phyloP scores from a whole-genome alignment of 2,329 filamentous ascomycete genomes.

The Diaporthe sp. region DNA sequence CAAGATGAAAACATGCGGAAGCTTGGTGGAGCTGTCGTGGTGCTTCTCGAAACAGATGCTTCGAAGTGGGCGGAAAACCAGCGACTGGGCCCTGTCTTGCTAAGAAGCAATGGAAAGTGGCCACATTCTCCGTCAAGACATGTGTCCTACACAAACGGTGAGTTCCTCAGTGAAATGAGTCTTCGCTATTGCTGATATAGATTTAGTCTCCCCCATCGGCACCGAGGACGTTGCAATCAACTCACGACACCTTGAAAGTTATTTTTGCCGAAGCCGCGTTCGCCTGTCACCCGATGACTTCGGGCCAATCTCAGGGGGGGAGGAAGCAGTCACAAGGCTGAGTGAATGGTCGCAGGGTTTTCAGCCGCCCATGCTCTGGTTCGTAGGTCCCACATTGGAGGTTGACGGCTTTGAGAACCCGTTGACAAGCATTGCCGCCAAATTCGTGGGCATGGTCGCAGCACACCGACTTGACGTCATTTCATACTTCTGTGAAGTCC shows the following conservation, averaged over 20 bases:
- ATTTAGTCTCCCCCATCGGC: not conserved
- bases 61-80: not conserved
- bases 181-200: not conserved
- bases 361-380: constrained; percentile 34
- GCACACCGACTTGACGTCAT: constrained; percentile 25
- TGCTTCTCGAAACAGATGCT: not conserved
- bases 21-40: not conserved
- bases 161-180: not conserved
- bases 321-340: not conserved
- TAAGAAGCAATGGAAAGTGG: not conserved
- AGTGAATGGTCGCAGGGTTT: constrained; percentile 25
- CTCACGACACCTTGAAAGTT: constrained; percentile 24
- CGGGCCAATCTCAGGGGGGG: not conserved
- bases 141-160: not conserved
- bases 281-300: not conserved
- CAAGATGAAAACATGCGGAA: not conserved
- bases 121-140: not conserved
- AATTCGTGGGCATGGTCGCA: constrained; percentile 25
- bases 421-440: constrained; percentile 37
- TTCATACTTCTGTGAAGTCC: constrained; percentile 44
- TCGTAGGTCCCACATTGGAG: constrained; percentile 32
- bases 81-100: not conserved
- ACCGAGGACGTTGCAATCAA: constrained; percentile 1
- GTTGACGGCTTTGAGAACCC: constrained; percentile 34
- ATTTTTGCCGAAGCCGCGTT: constrained; percentile 7